Percentiles rank a stretch among this genome's conserved stretches.
Conservation (phyloP, 129 eudicot species). For the Calendula officinalis region DNA sequence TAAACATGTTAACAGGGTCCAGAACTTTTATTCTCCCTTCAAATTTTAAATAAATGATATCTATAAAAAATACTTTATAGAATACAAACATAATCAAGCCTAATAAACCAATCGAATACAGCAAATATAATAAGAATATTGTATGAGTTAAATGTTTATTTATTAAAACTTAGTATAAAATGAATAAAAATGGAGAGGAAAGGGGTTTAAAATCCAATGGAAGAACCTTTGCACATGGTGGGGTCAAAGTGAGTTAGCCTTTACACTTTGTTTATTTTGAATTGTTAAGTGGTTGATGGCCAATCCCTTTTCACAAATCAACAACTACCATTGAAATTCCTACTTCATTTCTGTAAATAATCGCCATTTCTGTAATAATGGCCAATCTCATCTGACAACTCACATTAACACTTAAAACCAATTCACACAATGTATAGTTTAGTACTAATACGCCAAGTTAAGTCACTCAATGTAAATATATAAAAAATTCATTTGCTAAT, state of each 20-base stretch:
- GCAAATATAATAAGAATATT: background rate
- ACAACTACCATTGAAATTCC: slow-evolving; percentile 30
- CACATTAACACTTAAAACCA: too few relatives aligned
- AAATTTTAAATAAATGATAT: background rate
- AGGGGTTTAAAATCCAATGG: slow-evolving; percentile 11
- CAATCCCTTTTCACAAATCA: slow-evolving; percentile 16
- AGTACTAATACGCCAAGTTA: too few relatives aligned
- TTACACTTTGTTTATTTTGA: slow-evolving; percentile 27
- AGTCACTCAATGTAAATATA: too few relatives aligned
- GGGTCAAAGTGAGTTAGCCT: slow-evolving; percentile 23
- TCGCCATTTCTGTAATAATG: too few relatives aligned
- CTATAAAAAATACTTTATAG: too few relatives aligned
- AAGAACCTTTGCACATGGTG: slow-evolving; percentile 40
- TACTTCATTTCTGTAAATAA: slow-evolving; percentile 18
- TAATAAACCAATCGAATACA: background rate
- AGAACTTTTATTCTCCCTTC: background rate
- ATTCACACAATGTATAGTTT: too few relatives aligned
- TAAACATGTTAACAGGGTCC: too few relatives aligned
- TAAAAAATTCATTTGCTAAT: too few relatives aligned
- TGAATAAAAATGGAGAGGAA: background rate
- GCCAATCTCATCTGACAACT: too few relatives aligned
- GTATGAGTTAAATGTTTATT: slow-evolving; percentile 1
- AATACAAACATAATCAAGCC: too few relatives aligned
- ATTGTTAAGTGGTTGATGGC: slow-evolving; percentile 11
- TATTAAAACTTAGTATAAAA: background rate